A percentile compares a stretch with the other conserved stretches of the same genome.
phyloP scores from a whole-genome alignment of 2,329 filamentous ascomycete genomes.

The Chaetomium globosum region DNA sequence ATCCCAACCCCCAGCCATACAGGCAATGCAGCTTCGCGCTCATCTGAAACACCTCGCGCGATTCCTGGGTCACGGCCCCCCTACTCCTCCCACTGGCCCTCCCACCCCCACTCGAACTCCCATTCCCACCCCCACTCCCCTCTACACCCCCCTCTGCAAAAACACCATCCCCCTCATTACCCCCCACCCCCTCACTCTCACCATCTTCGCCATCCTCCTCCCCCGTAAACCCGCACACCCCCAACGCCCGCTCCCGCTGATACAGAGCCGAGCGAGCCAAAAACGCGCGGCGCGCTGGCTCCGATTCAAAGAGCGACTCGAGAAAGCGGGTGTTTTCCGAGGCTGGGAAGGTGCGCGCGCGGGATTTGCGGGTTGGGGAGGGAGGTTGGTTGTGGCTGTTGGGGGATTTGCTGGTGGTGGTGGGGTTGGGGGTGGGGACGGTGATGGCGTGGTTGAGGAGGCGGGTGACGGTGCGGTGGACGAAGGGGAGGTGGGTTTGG shows the following conservation, averaged over 20 bases:
- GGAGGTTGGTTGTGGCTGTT: neutral
- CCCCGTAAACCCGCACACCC: neutral
- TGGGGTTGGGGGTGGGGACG: neutral
- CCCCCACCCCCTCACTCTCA: neutral
- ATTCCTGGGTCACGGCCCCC: slow-evolving; percentile 29
- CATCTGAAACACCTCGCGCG: slow-evolving; percentile 57
- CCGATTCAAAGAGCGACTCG: slow-evolving; percentile 48
- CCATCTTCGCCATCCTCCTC: neutral
- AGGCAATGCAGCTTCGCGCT: slow-evolving; percentile 72
- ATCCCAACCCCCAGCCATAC: slow-evolving; percentile 52
- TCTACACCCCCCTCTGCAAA: neutral
- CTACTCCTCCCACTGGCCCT: neutral
- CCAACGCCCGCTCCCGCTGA: slow-evolving; percentile 52
- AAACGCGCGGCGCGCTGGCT: slow-evolving; percentile 60
- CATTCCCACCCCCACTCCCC: no score
- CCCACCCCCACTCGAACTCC: neutral
- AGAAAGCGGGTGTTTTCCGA: slow-evolving; percentile 56
- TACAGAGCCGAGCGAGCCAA: slow-evolving; percentile 67
- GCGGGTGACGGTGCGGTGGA: slow-evolving; percentile 50
- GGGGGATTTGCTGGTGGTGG: neutral
- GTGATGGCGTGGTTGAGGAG: slow-evolving; percentile 48
- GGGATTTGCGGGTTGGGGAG: slow-evolving; percentile 25
- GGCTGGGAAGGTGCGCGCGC: slow-evolving; percentile 44
- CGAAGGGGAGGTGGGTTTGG: slow-evolving; percentile 52
- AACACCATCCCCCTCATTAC: neutral